phyloP scores from a whole-genome alignment of 176 grass and related monocot species.

The Thinopyrum elongatum region DNA sequence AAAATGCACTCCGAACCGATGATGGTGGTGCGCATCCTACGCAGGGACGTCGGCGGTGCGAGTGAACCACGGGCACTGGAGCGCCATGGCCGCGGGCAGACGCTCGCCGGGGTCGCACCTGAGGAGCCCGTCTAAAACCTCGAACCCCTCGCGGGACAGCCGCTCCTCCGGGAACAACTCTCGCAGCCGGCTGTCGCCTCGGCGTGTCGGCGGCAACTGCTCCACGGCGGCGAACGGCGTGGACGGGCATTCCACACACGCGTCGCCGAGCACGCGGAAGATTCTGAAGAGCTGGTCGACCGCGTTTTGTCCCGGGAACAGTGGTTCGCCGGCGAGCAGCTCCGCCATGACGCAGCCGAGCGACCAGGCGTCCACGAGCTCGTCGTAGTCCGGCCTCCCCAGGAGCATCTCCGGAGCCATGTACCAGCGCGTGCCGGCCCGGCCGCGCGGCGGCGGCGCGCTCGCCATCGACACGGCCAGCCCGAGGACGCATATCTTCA shows the following conservation, averaged over 20 bases:
- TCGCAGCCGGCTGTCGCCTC: not conserved
- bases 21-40: not conserved
- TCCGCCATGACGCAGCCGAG: constrained; percentile 8
- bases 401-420: constrained; percentile 1
- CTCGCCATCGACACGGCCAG: not conserved
- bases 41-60: not conserved
- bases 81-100: not conserved
- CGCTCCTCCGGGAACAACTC: not conserved
- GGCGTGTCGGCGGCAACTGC: too few relatives aligned
- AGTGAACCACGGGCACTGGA: not conserved
- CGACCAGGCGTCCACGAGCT: constrained; percentile 4
- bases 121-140: not conserved
- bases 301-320: not conserved
- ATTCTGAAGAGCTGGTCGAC: not conserved
- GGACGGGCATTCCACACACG: too few relatives aligned
- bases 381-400: not conserved
- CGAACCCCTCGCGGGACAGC: not conserved
- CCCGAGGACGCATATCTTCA: constrained; percentile 12
- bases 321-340: not conserved
- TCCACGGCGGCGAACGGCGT: too few relatives aligned
- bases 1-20: not conserved
- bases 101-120: not conserved
- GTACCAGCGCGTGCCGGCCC: constrained; percentile 11
- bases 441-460: not conserved
- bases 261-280: not conserved